phyloP scores from a whole-genome alignment of 257 asterid species.

The Haberlea rhodopensis region DNA sequence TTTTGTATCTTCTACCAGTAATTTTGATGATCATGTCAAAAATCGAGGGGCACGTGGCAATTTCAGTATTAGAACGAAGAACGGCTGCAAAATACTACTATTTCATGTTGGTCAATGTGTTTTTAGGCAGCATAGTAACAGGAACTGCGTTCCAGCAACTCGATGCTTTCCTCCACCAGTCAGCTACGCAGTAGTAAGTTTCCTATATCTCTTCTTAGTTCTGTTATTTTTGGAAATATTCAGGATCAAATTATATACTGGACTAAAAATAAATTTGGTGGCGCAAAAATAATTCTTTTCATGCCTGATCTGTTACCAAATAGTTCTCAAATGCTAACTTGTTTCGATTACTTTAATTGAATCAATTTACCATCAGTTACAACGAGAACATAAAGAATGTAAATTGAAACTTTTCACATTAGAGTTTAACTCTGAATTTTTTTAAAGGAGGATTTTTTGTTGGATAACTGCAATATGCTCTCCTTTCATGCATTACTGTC shows the following conservation, averaged over 20 bases:
- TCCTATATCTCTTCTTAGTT: slow-evolving; percentile 9
- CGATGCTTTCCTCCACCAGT: slow-evolving; percentile 80
- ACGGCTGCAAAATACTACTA: slow-evolving; percentile 91
- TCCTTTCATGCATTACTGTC: too few relatives aligned
- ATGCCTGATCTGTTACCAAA: slow-evolving; percentile 3
- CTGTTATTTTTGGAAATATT: background rate
- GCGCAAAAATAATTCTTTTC: background rate
- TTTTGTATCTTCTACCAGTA: slow-evolving; percentile 63
- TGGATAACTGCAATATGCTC: too few relatives aligned
- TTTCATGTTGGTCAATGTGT: slow-evolving; percentile 92
- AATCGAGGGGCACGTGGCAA: slow-evolving; percentile 84
- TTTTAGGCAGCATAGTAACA: slow-evolving; percentile 86
- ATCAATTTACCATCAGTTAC: too few relatives aligned
- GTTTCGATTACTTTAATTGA: background rate
- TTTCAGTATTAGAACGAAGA: slow-evolving; percentile 74
- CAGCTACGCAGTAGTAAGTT: slow-evolving; percentile 71
- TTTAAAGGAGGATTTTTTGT: too few relatives aligned
- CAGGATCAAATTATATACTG: background rate
- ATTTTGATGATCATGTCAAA: slow-evolving; percentile 83
- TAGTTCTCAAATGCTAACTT: background rate
- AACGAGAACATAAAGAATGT: too few relatives aligned
- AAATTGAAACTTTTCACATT: too few relatives aligned
- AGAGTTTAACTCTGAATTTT: too few relatives aligned
- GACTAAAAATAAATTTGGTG: background rate
- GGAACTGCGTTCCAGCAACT: slow-evolving; percentile 99